These are phyloP conservation scores for Aspergillus affinis DNA, from an alignment of 495 filamentous ascomycete genomes.

Conservation along the genomic window DNA sequence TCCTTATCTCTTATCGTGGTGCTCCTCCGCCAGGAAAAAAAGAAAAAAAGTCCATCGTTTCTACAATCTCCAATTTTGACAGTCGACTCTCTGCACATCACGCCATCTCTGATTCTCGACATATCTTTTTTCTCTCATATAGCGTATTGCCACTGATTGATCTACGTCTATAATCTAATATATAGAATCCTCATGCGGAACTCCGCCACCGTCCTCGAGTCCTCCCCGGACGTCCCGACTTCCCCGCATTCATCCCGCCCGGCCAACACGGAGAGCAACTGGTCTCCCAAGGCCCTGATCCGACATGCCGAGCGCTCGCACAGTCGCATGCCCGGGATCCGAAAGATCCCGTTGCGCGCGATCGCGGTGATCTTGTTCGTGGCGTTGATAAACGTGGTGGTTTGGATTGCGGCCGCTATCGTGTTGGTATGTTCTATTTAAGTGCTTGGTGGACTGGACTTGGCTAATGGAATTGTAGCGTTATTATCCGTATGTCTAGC, in stretches of 20 bases:
- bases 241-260: constrained; percentile 2
- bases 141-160: too few species aligned
- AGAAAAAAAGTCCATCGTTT: too few species aligned
- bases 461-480: constrained; percentile 21
- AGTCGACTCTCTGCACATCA: too few species aligned
- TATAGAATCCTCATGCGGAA: constrained; percentile 19
- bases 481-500: constrained; percentile 35
- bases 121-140: neutral
- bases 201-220: constrained; percentile 3
- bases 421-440: constrained; percentile 50
- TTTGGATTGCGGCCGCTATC: constrained; percentile 73
- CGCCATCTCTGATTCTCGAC: neutral
- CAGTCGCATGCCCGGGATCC: constrained; percentile 47
- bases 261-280: constrained; percentile 23
- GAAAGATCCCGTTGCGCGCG: constrained; percentile 62
- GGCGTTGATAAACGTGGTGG: constrained; percentile 61
- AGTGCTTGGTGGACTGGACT: neutral
- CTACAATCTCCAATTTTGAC: too few species aligned
- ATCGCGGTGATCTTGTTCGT: constrained; percentile 67
- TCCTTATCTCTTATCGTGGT: neutral
- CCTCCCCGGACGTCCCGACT: constrained; percentile 1
- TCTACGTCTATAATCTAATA: too few species aligned
- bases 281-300: constrained; percentile 35
- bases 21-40: neutral
- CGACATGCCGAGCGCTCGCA: constrained; percentile 43